Conservation (phyloP, 306 rosid genomes). For the Oemleria cerasiformis region DNA sequence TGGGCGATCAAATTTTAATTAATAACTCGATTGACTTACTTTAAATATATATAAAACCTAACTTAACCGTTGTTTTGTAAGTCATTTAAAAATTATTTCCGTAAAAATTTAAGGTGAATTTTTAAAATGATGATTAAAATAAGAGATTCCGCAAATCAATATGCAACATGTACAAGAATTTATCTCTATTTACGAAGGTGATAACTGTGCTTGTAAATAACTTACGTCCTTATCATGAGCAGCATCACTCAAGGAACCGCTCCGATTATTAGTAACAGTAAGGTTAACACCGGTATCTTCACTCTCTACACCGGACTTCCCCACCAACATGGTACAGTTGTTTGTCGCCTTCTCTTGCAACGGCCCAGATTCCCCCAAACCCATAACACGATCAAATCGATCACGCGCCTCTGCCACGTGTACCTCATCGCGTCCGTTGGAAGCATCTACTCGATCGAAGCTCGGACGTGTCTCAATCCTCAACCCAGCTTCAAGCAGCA, state of each 20-base stretch:
- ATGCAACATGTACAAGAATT: too few species aligned
- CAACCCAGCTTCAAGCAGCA: slow-evolving; percentile 67
- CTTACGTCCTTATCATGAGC: slow-evolving; percentile 46
- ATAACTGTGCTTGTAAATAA: not conserved
- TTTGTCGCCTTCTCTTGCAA: slow-evolving; percentile 29
- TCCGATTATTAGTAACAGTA: slow-evolving; percentile 19
- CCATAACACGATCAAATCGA: slow-evolving; percentile 25
- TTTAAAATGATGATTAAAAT: too few species aligned
- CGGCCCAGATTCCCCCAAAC: slow-evolving; percentile 15
- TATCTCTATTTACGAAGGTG: too few species aligned
- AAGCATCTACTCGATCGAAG: not conserved
- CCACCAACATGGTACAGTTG: slow-evolving; percentile 11
- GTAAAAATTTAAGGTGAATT: too few species aligned
- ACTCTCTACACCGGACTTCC: slow-evolving; percentile 29
- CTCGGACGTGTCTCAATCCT: slow-evolving; percentile 33
- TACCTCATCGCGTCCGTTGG: slow-evolving; percentile 28
- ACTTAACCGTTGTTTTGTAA: too few species aligned
- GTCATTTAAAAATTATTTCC: too few species aligned
- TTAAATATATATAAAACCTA: too few species aligned
- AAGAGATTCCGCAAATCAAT: too few species aligned
- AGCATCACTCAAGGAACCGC: slow-evolving; percentile 18
- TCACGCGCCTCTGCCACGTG: slow-evolving; percentile 49
- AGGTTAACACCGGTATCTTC: slow-evolving; percentile 26
- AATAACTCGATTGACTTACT: too few species aligned
- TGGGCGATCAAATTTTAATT: too few species aligned